phyloP scores from a whole-genome alignment of 192 early-diverging fungal species.

The Gigaspora rosea region DNA sequence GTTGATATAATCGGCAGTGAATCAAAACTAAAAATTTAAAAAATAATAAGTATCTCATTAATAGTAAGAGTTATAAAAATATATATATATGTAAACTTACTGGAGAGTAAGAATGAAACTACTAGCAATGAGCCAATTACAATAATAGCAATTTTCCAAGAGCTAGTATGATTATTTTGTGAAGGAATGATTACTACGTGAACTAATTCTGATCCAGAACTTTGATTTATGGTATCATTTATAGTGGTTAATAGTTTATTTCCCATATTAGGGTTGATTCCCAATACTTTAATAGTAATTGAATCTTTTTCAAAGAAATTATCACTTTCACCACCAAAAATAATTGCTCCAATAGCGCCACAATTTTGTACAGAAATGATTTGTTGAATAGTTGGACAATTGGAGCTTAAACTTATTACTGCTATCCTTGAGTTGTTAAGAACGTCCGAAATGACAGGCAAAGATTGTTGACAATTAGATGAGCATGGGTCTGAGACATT shows the following conservation, averaged over 20 bases:
- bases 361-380: slow-evolving; percentile 2
- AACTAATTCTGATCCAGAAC: neutral
- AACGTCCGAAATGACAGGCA: neutral
- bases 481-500: neutral
- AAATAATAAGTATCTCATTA: neutral
- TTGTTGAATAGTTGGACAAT: slow-evolving; percentile 17
- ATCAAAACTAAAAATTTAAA: slow-evolving; percentile 18
- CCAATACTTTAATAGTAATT: neutral
- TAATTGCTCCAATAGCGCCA: slow-evolving; percentile 12
- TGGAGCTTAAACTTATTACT: neutral
- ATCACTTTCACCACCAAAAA: neutral
- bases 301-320: too few species aligned
- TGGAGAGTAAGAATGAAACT: slow-evolving; percentile 22
- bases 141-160: slow-evolving; percentile 29
- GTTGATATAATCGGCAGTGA: slow-evolving; percentile 32
- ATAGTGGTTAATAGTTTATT: neutral
- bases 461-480: too few species aligned
- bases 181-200: slow-evolving; percentile 3
- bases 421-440: slow-evolving; percentile 1
- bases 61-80: neutral
- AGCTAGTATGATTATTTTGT: neutral
- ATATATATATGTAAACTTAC: slow-evolving; percentile 10
- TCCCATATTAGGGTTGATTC: neutral
- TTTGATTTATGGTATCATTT: neutral
- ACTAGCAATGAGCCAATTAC: slow-evolving; percentile 24